Evolutionary conservation across 257 asterid genomes (phyloP).

Genomic region (Nyctanthes arbortristis): DNA sequence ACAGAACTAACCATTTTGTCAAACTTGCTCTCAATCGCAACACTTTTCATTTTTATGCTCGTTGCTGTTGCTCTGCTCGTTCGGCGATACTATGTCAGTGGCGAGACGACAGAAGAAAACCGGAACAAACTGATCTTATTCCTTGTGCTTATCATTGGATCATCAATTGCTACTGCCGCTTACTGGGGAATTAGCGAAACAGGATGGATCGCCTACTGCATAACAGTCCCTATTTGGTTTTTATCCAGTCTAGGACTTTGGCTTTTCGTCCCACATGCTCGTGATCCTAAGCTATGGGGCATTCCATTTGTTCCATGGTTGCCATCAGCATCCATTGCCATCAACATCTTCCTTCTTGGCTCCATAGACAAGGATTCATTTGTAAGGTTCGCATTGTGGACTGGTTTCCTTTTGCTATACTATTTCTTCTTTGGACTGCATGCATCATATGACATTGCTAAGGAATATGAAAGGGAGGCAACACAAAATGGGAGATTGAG

Average conservation of each 20-base stretch:
- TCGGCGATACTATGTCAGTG: slow-evolving; percentile 49
- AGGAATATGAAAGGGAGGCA: slow-evolving; percentile 26
- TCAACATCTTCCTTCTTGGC: slow-evolving; percentile 62
- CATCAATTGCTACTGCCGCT: slow-evolving; percentile 45
- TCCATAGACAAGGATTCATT: slow-evolving; percentile 51
- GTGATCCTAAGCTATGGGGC: slow-evolving; percentile 57
- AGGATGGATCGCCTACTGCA: slow-evolving; percentile 55
- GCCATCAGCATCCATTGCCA: slow-evolving; percentile 59
- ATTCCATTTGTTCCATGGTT: slow-evolving; percentile 72
- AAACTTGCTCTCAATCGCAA: slow-evolving; percentile 53
- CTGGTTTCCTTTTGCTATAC: slow-evolving; percentile 39
- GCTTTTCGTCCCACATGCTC: slow-evolving; percentile 48
- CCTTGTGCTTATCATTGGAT: slow-evolving; percentile 38
- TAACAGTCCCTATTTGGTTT: slow-evolving; percentile 48
- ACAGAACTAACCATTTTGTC: slow-evolving; percentile 53
- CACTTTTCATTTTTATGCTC: slow-evolving; percentile 61
- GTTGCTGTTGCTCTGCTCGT: slow-evolving; percentile 60
- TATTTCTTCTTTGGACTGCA: slow-evolving; percentile 60
- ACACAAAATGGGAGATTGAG: slow-evolving; percentile 13
- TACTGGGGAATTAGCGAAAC: slow-evolving; percentile 47
- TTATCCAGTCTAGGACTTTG: slow-evolving; percentile 40
- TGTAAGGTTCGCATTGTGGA: slow-evolving; percentile 54
- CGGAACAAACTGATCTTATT: slow-evolving; percentile 45
- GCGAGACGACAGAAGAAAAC: slow-evolving; percentile 38
- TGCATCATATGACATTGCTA: slow-evolving; percentile 66